Evolutionary conservation across 129 eudicot species (phyloP).

Genomic region (Centella asiatica): DNA sequence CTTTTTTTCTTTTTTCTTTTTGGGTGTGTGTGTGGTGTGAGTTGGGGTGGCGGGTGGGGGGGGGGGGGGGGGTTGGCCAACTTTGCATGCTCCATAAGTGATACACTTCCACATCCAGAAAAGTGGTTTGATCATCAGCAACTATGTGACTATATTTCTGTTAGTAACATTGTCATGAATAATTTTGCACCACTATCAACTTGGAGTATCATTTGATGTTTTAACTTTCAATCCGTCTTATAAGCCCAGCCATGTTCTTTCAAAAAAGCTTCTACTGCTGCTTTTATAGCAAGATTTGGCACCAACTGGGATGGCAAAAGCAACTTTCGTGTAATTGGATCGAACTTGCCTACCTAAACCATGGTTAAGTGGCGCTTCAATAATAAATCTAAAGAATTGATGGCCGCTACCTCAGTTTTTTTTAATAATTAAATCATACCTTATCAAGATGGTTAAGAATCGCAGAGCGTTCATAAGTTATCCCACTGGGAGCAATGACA

Average conservation of each 20-base stretch:
- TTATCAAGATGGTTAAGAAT: conserved; percentile 77
- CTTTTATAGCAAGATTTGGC: conserved; percentile 80
- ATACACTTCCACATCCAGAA: too few species aligned
- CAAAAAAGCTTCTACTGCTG: conserved; percentile 66
- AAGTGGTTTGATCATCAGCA: too few species aligned
- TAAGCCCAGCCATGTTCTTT: conserved; percentile 89
- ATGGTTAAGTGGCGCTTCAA: neutral
- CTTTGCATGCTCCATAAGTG: too few species aligned
- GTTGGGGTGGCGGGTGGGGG: too few species aligned
- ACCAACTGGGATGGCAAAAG: conserved; percentile 55
- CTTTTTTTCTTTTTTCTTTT: too few species aligned
- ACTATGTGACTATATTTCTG: too few species aligned
- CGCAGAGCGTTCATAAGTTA: conserved; percentile 74
- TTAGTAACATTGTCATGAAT: too few species aligned
- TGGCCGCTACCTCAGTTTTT: neutral
- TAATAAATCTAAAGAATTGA: neutral
- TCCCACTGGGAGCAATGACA: conserved; percentile 84
- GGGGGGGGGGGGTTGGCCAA: too few species aligned
- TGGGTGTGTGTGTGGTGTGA: too few species aligned
- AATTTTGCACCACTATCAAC: too few species aligned
- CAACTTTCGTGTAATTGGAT: conserved; percentile 73
- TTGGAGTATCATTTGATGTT: too few species aligned
- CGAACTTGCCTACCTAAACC: conserved; percentile 73
- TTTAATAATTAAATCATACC: too few species aligned
- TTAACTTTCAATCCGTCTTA: conserved; percentile 41